Conservation (phyloP, 768 basidiomycete genomes). For the Boletellus ananiceps region DNA sequence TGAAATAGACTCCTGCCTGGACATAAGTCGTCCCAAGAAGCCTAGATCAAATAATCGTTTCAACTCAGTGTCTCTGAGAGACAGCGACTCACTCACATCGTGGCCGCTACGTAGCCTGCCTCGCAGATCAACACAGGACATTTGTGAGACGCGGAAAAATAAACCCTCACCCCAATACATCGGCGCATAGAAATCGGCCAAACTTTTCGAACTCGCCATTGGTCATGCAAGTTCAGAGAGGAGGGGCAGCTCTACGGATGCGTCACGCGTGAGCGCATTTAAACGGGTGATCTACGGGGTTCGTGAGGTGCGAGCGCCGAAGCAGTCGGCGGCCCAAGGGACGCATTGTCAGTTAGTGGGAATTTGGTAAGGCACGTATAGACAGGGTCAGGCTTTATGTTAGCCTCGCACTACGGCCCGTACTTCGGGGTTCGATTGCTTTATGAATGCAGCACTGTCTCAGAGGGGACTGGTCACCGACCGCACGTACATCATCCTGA, state of each 20-base stretch:
- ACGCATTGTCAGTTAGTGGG: not conserved
- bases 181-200: not conserved
- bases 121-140: not conserved
- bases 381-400: not conserved
- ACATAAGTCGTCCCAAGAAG: constrained; percentile 7
- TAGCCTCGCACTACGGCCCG: too few relatives aligned
- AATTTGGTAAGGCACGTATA: not conserved
- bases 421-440: too few relatives aligned
- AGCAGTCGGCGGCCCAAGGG: not conserved
- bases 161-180: constrained; percentile 9
- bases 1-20: constrained; percentile 4
- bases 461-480: too few relatives aligned
- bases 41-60: not conserved
- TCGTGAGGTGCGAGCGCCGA: not conserved
- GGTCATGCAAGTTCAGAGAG: not conserved
- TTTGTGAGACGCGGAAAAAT: not conserved
- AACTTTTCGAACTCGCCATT: not conserved
- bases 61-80: not conserved
- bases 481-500: too few relatives aligned
- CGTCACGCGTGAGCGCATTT: not conserved
- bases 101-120: constrained; percentile 8
- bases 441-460: too few relatives aligned
- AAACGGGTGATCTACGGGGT: not conserved
- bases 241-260: not conserved
- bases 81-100: not conserved